A percentile compares a stretch with the other conserved stretches of the same genome.
Evolutionary conservation across 2,329 filamentous ascomycete genomes (phyloP).

Genomic region (Calonectria henricotiae): DNA sequence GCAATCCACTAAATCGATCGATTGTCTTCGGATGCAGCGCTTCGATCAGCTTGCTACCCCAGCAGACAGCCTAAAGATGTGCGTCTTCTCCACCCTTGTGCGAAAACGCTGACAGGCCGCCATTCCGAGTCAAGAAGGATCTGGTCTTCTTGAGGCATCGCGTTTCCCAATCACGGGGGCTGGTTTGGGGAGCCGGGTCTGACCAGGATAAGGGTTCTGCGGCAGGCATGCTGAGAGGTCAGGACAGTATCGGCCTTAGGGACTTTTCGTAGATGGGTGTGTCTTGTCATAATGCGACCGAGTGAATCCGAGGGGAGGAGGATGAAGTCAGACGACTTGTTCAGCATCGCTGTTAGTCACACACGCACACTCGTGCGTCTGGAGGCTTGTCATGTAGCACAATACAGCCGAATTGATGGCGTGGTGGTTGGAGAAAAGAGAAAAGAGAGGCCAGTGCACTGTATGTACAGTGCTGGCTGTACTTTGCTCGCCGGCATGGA

Average conservation of each 20-base stretch:
- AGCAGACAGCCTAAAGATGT: conserved; percentile 19
- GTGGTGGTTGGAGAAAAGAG: conserved; percentile 3
- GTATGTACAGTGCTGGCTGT: too few species aligned
- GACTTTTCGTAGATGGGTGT: conserved; percentile 13
- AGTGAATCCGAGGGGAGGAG: neutral
- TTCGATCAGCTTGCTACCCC: conserved; percentile 13
- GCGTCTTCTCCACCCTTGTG: conserved; percentile 30
- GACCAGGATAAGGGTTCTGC: conserved; percentile 20
- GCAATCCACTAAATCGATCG: conserved; percentile 19
- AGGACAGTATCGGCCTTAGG: conserved; percentile 19
- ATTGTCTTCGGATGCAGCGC: conserved; percentile 20
- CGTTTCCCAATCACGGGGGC: conserved; percentile 24
- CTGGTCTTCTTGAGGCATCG: conserved; percentile 26
- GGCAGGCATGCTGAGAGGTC: conserved; percentile 31
- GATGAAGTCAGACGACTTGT: conserved; percentile 6
- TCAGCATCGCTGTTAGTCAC: conserved; percentile 13
- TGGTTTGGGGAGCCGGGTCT: conserved; percentile 2
- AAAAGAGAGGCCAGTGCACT: conserved; percentile 18
- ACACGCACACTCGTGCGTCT: conserved; percentile 14
- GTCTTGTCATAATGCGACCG: conserved; percentile 11
- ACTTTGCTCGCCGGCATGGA: neutral
- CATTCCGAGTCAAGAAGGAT: conserved; percentile 35
- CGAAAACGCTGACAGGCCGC: conserved; percentile 27
- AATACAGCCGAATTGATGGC: neutral
- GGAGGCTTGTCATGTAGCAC: conserved; percentile 22